These are phyloP conservation scores for Yarrowia divulgata DNA, from an alignment of 805 yeast genomes.

Conservation along the genomic window DNA sequence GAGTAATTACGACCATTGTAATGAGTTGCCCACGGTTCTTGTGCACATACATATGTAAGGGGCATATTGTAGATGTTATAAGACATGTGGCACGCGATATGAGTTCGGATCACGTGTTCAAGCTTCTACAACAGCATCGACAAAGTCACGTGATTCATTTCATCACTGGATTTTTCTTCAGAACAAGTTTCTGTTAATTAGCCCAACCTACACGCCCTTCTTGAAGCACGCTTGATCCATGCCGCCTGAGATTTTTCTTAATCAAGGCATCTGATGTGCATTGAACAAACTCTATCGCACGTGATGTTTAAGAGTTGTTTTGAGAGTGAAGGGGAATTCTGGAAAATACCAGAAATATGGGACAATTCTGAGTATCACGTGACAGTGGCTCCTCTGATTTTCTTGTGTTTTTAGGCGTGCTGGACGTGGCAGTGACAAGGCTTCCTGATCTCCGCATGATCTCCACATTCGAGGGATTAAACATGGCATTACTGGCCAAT, in stretches of 20 bases:
- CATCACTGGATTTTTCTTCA: too few relatives aligned
- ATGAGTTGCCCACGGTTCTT: too few relatives aligned
- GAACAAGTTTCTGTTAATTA: too few relatives aligned
- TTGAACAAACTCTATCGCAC: conserved; percentile 2
- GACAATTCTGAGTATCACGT: background rate
- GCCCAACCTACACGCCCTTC: background rate
- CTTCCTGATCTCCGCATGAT: background rate
- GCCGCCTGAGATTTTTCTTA: conserved; percentile 1
- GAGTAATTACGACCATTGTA: background rate
- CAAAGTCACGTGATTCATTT: too few relatives aligned
- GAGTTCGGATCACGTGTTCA: too few relatives aligned
- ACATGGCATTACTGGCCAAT: background rate
- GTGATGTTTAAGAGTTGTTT: background rate
- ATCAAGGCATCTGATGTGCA: conserved; percentile 34
- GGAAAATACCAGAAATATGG: background rate
- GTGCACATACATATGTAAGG: too few relatives aligned
- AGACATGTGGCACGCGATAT: too few relatives aligned
- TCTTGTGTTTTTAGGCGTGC: background rate
- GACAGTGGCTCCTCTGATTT: background rate
- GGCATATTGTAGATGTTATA: too few relatives aligned
- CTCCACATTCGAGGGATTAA: background rate
- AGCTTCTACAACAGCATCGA: too few relatives aligned
- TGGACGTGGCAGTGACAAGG: too few relatives aligned
- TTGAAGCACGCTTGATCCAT: background rate
- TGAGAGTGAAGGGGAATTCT: background rate